phyloP scores from a whole-genome alignment of 148 eudicot species.

The Vaccinium darrowii region DNA sequence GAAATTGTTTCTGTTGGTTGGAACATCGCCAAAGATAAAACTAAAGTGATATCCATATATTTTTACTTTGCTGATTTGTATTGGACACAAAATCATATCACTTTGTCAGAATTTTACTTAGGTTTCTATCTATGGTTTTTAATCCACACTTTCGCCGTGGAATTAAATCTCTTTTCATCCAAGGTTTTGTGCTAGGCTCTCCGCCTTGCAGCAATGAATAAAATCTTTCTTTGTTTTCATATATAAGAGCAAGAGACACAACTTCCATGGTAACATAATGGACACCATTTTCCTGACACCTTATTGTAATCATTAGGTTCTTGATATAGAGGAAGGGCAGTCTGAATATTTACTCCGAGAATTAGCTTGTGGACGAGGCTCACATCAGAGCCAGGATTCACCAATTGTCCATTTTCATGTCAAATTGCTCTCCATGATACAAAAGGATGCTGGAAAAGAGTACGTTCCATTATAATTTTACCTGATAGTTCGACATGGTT shows the following conservation, averaged over 20 bases:
- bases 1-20: no score
- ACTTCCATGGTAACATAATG: background rate
- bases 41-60: background rate
- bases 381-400: constrained; percentile 13
- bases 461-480: constrained; percentile 5
- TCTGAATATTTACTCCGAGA: constrained; percentile 27
- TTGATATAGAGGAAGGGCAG: constrained; percentile 26
- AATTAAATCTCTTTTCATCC: background rate
- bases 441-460: constrained; percentile 21
- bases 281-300: constrained; percentile 5
- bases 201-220: background rate
- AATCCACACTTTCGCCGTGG: background rate
- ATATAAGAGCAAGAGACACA: background rate
- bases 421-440: constrained; percentile 30
- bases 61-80: background rate
- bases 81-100: background rate
- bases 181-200: background rate
- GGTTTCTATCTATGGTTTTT: background rate
- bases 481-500: background rate
- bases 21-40: background rate
- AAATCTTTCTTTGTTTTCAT: background rate
- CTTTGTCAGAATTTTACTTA: background rate
- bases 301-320: constrained; percentile 20
- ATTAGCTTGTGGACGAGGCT: constrained; percentile 20
- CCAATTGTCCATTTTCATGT: constrained; percentile 20